A percentile compares a stretch with the other conserved stretches of the same genome.
Evolutionary conservation across 2,329 filamentous ascomycete species (phyloP).

Genomic region (Aspergillus brunneoviolaceus): DNA sequence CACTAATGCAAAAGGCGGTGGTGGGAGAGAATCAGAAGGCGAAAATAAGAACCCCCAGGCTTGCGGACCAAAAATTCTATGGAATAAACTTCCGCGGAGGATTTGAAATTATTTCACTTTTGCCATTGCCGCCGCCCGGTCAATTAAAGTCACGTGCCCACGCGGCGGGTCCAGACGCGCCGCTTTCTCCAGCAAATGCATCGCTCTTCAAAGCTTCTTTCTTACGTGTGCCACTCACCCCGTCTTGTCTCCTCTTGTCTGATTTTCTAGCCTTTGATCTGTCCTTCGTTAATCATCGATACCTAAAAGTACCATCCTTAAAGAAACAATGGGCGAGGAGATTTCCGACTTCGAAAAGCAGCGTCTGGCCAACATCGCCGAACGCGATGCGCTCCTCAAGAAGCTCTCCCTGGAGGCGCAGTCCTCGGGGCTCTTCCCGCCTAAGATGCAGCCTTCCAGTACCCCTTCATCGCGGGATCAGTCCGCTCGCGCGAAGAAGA

Average conservation of each 20-base stretch:
- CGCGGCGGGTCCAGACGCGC: conserved; percentile 3
- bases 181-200: not conserved
- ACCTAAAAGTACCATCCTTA: not conserved
- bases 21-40: too few relatives aligned
- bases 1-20: not conserved
- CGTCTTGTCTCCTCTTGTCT: not conserved
- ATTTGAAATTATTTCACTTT: not conserved
- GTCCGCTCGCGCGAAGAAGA: conserved; percentile 47
- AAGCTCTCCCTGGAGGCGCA: conserved; percentile 69
- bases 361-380: conserved; percentile 80
- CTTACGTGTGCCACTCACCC: not conserved
- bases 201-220: not conserved
- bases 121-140: not conserved
- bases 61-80: not conserved
- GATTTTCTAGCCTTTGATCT: not conserved
- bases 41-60: not conserved
- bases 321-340: conserved; percentile 37
- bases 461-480: conserved; percentile 50
- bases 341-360: conserved; percentile 86
- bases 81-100: not conserved
- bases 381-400: conserved; percentile 78
- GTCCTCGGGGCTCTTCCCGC: conserved; percentile 65
- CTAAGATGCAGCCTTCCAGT: conserved; percentile 42
- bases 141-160: conserved; percentile 1
- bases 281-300: not conserved